Evolutionary conservation across 2,329 filamentous ascomycete species (phyloP).

Genomic region (Aspergillus brunneoviolaceus): DNA sequence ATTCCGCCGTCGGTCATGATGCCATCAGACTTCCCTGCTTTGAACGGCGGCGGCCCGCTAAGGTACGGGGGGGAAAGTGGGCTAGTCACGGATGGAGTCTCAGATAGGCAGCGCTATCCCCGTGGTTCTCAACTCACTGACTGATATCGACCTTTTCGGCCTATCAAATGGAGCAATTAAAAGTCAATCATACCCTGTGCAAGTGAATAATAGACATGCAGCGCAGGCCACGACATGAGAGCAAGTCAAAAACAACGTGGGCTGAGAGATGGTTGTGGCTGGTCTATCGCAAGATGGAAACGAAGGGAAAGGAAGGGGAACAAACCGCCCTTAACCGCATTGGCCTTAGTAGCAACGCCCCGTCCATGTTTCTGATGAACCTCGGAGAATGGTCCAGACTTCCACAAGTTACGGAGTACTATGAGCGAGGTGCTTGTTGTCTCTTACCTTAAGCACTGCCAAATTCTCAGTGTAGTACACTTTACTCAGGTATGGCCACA

Average conservation of each 20-base stretch:
- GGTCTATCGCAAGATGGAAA: background rate
- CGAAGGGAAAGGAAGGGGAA: background rate
- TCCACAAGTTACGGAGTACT: background rate
- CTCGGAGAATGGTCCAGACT: background rate
- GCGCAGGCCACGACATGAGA: background rate
- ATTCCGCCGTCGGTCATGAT: slow-evolving; percentile 19
- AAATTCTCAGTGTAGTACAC: too few relatives aligned
- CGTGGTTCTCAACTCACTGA: background rate
- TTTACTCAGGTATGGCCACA: too few relatives aligned
- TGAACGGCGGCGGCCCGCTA: slow-evolving; percentile 16
- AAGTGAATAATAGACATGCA: background rate
- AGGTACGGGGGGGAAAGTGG: background rate
- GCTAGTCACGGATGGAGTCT: background rate
- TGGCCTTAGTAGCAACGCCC: background rate
- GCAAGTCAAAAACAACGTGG: background rate
- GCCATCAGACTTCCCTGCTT: slow-evolving; percentile 9
- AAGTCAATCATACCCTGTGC: background rate
- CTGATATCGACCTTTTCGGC: background rate
- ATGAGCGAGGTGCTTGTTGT: too few relatives aligned
- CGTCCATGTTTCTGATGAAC: background rate
- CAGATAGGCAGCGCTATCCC: background rate
- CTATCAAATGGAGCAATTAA: background rate
- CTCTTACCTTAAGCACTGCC: too few relatives aligned
- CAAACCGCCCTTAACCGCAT: background rate
- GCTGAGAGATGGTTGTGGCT: background rate